A percentile compares a stretch with the other conserved stretches of the same genome.
phyloP scores from a whole-genome alignment of 306 rosid species.

The Glycine tomentella region DNA sequence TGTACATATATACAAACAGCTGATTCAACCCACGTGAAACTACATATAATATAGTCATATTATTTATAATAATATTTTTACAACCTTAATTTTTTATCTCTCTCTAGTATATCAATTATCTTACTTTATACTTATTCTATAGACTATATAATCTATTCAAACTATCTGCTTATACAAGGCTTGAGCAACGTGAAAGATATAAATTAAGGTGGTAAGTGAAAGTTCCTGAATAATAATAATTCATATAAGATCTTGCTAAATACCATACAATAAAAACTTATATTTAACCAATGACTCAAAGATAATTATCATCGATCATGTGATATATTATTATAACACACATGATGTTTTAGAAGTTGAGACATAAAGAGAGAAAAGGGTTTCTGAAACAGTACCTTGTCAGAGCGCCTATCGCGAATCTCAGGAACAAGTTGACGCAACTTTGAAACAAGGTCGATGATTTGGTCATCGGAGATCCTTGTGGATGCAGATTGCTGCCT shows the following conservation, averaged over 20 bases:
- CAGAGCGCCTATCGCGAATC: constrained; percentile 86
- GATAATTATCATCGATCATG: neutral
- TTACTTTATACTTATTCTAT: neutral
- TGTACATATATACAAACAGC: neutral
- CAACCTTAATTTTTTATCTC: neutral
- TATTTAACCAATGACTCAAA: neutral
- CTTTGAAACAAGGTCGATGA: constrained; percentile 91
- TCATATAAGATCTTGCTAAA: too few relatives aligned
- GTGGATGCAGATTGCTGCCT: constrained; percentile 74
- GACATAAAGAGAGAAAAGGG: neutral
- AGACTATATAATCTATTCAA: too few relatives aligned
- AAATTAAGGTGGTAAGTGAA: too few relatives aligned
- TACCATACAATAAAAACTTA: too few relatives aligned
- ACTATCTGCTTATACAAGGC: too few relatives aligned
- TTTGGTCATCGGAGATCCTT: constrained; percentile 92
- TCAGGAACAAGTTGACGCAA: constrained; percentile 98
- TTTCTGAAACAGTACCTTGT: constrained; percentile 60
- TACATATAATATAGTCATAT: neutral
- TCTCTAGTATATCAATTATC: neutral
- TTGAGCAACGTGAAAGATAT: too few relatives aligned
- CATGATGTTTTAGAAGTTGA: neutral
- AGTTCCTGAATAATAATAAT: too few relatives aligned
- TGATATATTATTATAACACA: too few relatives aligned
- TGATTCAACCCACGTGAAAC: constrained; percentile 15
- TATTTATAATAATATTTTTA: neutral